Evolutionary conservation across 1,284 basidiomycete genomes (phyloP), one percentile per base, ranked within the genome.

Genomic region (Sphaerobolus stellatus): DNA sequence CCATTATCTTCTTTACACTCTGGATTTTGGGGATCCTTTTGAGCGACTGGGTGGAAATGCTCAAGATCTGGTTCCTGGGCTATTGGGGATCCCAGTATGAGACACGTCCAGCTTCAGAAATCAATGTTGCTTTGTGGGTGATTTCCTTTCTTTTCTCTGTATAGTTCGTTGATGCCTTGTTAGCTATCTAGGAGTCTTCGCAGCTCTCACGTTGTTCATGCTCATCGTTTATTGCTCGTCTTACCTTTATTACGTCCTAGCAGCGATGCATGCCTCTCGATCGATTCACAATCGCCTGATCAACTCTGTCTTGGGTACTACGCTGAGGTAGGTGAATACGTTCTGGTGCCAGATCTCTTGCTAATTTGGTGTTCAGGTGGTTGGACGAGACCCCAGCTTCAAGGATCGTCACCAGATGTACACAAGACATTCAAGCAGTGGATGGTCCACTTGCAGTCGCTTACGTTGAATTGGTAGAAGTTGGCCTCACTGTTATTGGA

Each of bases 311-410:
- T 71, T 76, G 25, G 66, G 66, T 4, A 66, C 74, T 0, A 71
- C 72, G 29, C 61, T 72, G 59, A 66, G 73, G 11, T 48, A 33
- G 13, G 27, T 31, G 16, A n/a, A n/a, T n/a, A n/a, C n/a, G n/a
- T 13, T 25, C 22, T 16, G n/a, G n/a, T n/a, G n/a, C n/a, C n/a
- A n/a, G n/a, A n/a, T 30, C 9, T 47, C 8, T 47, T 22, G 7
- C 13, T 9, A 8, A 9, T 20, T 48, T 20, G n/a, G 6, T 9
- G 22, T 47, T 11, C 11, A 34, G 33, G 18, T 56, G 65, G 73
- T 11, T 75, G 72, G 73, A 75, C 56, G 59, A 62, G n/a, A 73
- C 71, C 9, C 74, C 74, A 0, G 65, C 71, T 6, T 72, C 73
- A 34, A 62, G 72, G 28, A 71, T 74, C 60, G 66, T 74, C 52